Percentiles rank a stretch among this genome's conserved stretches.
These are phyloP conservation scores for Nothophytophthora sp. DNA, from an alignment of 352 stramenopile genomes.

Conservation along the genomic window DNA sequence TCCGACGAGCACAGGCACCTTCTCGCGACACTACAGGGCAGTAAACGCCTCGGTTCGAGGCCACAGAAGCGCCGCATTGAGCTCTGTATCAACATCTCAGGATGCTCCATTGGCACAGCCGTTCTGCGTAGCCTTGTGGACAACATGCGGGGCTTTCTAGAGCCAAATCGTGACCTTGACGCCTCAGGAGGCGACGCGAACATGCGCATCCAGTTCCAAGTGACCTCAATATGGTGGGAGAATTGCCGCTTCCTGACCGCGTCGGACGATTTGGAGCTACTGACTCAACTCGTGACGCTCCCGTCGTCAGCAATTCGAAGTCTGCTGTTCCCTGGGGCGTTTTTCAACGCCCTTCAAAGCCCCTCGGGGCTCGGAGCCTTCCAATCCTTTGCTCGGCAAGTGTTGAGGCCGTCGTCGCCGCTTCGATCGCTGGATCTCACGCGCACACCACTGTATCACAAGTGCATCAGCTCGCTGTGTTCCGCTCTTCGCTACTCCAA, in stretches of 20 bases:
- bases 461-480: constrained; percentile 21
- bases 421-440: constrained; percentile 27
- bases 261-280: constrained; percentile 9
- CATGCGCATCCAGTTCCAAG: constrained; percentile 8
- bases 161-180: background rate
- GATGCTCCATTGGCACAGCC: constrained; percentile 15
- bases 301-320: constrained; percentile 17
- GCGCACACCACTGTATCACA: constrained; percentile 11
- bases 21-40: background rate
- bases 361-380: constrained; percentile 11
- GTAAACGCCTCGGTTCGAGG: background rate
- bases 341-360: constrained; percentile 17
- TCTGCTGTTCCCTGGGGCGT: constrained; percentile 16
- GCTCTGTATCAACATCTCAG: constrained; percentile 12
- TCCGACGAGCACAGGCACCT: constrained; percentile 7
- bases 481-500: constrained; percentile 30
- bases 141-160: constrained; percentile 5
- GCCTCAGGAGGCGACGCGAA: background rate
- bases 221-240: constrained; percentile 22
- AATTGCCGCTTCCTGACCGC: constrained; percentile 21
- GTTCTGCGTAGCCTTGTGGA: constrained; percentile 16
- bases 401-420: constrained; percentile 17
- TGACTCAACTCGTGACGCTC: constrained; percentile 17
- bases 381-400: constrained; percentile 13
- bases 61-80: constrained; percentile 7